These are phyloP conservation scores for Septoria linicola DNA, from an alignment of 2,329 filamentous ascomycete species.

Conservation along the genomic window DNA sequence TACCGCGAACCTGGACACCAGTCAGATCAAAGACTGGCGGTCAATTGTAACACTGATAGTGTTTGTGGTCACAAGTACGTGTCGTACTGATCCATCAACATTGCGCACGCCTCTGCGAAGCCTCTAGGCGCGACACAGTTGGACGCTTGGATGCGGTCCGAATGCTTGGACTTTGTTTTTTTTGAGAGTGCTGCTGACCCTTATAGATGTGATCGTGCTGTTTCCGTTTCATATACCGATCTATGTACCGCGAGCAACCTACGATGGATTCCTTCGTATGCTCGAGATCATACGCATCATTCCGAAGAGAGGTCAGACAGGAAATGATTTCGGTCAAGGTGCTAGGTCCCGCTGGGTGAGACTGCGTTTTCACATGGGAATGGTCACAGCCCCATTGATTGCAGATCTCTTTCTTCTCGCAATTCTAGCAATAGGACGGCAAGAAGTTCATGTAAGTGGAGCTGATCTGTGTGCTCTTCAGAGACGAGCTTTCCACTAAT, in stretches of 20 bases:
- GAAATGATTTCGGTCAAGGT: not conserved
- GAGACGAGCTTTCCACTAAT: too few relatives aligned
- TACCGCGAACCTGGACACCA: constrained; percentile 47
- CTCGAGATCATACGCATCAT: constrained; percentile 56
- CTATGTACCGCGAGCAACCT: constrained; percentile 55
- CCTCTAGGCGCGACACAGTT: too few relatives aligned
- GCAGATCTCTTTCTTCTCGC: constrained; percentile 71
- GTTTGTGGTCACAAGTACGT: constrained; percentile 69
- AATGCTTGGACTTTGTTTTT: not conserved
- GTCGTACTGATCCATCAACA: not conserved
- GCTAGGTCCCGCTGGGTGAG: constrained; percentile 28
- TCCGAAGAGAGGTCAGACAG: constrained; percentile 35
- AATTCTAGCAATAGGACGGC: constrained; percentile 63
- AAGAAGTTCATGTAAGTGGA: constrained; percentile 58
- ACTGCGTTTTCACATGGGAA: constrained; percentile 64
- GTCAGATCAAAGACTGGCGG: constrained; percentile 62
- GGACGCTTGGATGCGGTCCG: not conserved
- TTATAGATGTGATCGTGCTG: constrained; percentile 64
- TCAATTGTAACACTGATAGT: constrained; percentile 69
- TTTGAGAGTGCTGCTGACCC: not conserved
- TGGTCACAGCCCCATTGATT: constrained; percentile 68
- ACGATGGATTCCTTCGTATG: constrained; percentile 46
- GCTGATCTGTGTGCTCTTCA: too few relatives aligned
- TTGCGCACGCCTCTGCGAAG: too few relatives aligned
- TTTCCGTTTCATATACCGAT: constrained; percentile 68